Percentiles rank a stretch among this genome's conserved stretches.
Conservation (phyloP, 306 rosid species). For the Pyrus communis region DNA sequence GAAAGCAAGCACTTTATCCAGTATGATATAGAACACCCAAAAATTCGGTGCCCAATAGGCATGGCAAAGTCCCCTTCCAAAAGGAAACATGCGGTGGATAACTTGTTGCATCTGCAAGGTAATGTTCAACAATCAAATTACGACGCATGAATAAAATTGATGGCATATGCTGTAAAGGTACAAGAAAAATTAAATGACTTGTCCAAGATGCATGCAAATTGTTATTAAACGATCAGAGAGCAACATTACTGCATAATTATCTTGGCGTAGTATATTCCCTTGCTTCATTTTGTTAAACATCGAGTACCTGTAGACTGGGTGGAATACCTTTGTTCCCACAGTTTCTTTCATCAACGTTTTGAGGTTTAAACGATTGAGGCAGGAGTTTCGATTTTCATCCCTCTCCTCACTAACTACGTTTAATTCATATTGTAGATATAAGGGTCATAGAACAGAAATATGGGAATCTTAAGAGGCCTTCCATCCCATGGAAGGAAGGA, state of each 20-base stretch:
- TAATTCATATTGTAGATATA: neutral
- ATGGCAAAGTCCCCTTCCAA: conserved; percentile 98
- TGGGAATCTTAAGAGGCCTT: neutral
- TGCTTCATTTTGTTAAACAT: neutral
- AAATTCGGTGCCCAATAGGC: conserved; percentile 97
- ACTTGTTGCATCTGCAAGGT: conserved; percentile 73
- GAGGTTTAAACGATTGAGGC: neutral
- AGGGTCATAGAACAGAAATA: neutral
- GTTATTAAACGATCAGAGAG: neutral
- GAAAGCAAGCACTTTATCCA: conserved; percentile 76
- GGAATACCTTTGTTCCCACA: neutral
- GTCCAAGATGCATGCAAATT: neutral
- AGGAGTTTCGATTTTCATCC: neutral
- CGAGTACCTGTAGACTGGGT: neutral
- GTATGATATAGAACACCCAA: conserved; percentile 81
- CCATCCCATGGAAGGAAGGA: neutral
- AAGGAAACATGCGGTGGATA: conserved; percentile 70
- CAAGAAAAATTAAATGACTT: neutral
- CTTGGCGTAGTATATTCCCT: neutral
- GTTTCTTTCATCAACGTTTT: neutral
- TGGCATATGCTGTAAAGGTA: neutral
- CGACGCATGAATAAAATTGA: neutral
- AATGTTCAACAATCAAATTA: conserved; percentile 19
- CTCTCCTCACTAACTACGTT: neutral
- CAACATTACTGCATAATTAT: neutral